Evolutionary conservation across 116 monocot species (phyloP).

Genomic region (Posidonia oceanica): DNA sequence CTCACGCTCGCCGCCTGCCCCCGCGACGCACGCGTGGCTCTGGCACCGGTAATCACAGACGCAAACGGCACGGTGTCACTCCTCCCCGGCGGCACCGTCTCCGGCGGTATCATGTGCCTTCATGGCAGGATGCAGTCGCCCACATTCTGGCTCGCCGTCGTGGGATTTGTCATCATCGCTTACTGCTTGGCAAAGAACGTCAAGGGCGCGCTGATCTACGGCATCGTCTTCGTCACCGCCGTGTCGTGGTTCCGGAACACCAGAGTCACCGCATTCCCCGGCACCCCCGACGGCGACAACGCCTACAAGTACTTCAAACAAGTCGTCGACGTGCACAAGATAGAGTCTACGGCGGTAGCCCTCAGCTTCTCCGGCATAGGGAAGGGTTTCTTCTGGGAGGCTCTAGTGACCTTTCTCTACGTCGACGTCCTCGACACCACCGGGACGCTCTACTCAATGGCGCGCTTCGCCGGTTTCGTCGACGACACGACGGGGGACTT

Average conservation of each 20-base stretch:
- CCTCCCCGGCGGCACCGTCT: constrained; percentile 62
- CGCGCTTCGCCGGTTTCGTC: constrained; percentile 75
- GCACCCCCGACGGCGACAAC: constrained; percentile 44
- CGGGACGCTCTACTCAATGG: constrained; percentile 84
- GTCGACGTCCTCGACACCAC: constrained; percentile 92
- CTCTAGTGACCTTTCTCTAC: constrained; percentile 73
- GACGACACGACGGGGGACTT: constrained; percentile 63
- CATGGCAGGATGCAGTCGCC: constrained; percentile 69
- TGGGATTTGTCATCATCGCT: constrained; percentile 70
- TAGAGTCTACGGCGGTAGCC: constrained; percentile 62
- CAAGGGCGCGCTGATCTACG: constrained; percentile 91
- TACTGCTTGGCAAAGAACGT: constrained; percentile 60
- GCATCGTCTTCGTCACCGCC: constrained; percentile 78
- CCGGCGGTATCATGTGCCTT: constrained; percentile 61
- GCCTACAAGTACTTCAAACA: constrained; percentile 67
- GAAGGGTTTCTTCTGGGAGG: constrained; percentile 62
- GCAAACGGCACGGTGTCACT: constrained; percentile 63
- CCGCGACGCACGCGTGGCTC: constrained; percentile 33
- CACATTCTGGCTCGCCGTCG: constrained; percentile 83
- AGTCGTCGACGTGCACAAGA: constrained; percentile 62
- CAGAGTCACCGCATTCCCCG: constrained; percentile 62
- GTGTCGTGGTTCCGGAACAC: constrained; percentile 88
- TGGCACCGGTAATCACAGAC: constrained; percentile 58
- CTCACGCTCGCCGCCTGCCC: constrained; percentile 68
- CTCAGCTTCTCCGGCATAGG: constrained; percentile 56